Percentiles rank a stretch among this genome's conserved stretches.
phyloP scores from a whole-genome alignment of 768 basidiomycete species.

The Amanita muscaria region DNA sequence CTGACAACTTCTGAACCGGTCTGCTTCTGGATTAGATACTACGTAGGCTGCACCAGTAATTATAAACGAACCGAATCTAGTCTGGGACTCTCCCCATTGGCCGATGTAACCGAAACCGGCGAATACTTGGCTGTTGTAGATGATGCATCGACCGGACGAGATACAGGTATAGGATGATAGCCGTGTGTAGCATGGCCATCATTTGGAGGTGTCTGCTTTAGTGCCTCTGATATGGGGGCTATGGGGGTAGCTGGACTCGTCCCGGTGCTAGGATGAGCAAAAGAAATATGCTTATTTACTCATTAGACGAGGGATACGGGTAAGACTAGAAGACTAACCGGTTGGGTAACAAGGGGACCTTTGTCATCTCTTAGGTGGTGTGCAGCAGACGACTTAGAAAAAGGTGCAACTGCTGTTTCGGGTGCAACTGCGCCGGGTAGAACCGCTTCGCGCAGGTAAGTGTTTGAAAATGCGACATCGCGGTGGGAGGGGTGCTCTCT shows the following conservation, averaged over 20 bases:
- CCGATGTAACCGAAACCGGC: slow-evolving; percentile 1
- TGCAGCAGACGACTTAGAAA: neutral
- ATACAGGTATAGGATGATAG: neutral
- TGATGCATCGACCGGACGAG: neutral
- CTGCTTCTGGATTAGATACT: neutral
- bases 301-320: neutral
- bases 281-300: too few relatives aligned
- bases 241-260: neutral
- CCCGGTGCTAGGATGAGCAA: neutral
- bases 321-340: neutral
- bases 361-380: neutral
- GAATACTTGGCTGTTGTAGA: slow-evolving; percentile 3
- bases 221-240: neutral
- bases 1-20: neutral
- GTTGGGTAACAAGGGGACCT: neutral
- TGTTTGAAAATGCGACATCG: neutral
- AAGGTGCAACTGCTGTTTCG: neutral
- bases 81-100: neutral
- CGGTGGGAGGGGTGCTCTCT: slow-evolving; percentile 4
- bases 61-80: slow-evolving; percentile 1
- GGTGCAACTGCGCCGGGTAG: neutral
- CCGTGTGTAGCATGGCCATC: neutral
- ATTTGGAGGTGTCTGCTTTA: neutral
- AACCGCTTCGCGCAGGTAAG: neutral
- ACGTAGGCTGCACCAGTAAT: neutral